Percentiles rank a stretch among this genome's conserved stretches.
These are phyloP conservation scores for Gossypium mustelinum DNA, from an alignment of 345 rosid genomes.

Conservation along the genomic window DNA sequence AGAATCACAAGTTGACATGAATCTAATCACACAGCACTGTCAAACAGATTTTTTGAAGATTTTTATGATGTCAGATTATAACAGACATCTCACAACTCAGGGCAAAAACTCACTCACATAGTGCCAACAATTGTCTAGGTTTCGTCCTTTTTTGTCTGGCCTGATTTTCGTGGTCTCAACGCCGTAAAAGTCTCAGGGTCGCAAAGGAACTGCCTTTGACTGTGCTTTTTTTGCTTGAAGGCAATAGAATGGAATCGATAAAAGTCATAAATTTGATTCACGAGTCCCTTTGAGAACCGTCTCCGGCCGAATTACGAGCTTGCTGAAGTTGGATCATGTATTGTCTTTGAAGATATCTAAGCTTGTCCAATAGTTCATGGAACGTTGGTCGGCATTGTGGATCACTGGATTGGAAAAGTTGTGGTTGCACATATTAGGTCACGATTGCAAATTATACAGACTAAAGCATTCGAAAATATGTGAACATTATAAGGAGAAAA, in stretches of 20 bases:
- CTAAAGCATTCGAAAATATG: background rate
- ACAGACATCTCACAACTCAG: background rate
- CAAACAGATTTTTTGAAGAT: background rate
- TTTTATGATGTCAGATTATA: background rate
- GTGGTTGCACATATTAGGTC: conserved; percentile 3
- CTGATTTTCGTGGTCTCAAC: background rate
- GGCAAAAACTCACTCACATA: background rate
- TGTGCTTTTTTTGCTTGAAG: conserved; percentile 5
- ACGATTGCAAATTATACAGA: background rate
- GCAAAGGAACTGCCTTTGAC: background rate
- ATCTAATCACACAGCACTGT: background rate
- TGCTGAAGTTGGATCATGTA: conserved; percentile 62
- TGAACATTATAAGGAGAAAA: conserved; percentile 2
- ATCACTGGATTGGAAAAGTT: conserved; percentile 53
- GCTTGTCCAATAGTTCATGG: conserved; percentile 81
- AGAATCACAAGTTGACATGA: background rate
- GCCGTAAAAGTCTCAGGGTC: background rate
- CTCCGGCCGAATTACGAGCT: conserved; percentile 48
- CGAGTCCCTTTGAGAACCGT: conserved; percentile 42
- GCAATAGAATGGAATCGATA: background rate
- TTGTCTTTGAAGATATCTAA: conserved; percentile 77
- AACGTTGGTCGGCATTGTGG: conserved; percentile 67
- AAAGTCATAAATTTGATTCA: background rate
- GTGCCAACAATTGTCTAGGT: conserved; percentile 8
- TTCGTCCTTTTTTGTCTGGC: background rate